These are phyloP conservation scores for Fusarium cyanostomum DNA, from an alignment of 2,329 filamentous ascomycete species.

Conservation along the genomic window DNA sequence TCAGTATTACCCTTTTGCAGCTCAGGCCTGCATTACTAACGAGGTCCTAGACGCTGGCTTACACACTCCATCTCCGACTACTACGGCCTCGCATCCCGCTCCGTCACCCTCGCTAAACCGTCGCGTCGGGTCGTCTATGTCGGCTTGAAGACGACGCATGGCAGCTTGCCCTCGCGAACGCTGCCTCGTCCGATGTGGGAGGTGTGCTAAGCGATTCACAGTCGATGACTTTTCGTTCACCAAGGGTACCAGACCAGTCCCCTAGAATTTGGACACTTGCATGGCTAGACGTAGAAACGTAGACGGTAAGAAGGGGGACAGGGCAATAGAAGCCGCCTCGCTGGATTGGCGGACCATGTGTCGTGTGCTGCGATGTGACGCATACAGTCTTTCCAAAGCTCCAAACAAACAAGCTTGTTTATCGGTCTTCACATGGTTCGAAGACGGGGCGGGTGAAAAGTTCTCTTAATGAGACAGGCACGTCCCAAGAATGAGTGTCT, in stretches of 20 bases:
- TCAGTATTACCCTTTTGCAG: conserved; percentile 54
- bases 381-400: neutral
- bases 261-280: conserved; percentile 3
- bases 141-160: conserved; percentile 66
- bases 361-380: conserved; percentile 25
- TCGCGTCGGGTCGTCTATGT: conserved; percentile 84
- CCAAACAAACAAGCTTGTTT: neutral
- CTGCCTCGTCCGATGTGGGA: conserved; percentile 73
- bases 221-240: neutral
- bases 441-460: no score
- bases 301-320: conserved; percentile 30
- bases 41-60: conserved; percentile 78
- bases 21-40: conserved; percentile 6
- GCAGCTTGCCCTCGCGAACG: conserved; percentile 44
- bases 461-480: neutral
- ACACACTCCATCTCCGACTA: conserved; percentile 93
- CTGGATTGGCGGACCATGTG: conserved; percentile 20
- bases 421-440: no score
- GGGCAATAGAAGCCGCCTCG: conserved; percentile 35
- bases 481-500: neutral
- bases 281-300: conserved; percentile 26
- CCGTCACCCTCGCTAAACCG: conserved; percentile 76
- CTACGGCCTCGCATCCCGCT: conserved; percentile 88
- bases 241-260: neutral
- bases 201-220: conserved; percentile 55